A percentile compares a stretch with the other conserved stretches of the same genome.
Conservation (phyloP, 495 filamentous ascomycete species). For the Chaetomium tenue region DNA sequence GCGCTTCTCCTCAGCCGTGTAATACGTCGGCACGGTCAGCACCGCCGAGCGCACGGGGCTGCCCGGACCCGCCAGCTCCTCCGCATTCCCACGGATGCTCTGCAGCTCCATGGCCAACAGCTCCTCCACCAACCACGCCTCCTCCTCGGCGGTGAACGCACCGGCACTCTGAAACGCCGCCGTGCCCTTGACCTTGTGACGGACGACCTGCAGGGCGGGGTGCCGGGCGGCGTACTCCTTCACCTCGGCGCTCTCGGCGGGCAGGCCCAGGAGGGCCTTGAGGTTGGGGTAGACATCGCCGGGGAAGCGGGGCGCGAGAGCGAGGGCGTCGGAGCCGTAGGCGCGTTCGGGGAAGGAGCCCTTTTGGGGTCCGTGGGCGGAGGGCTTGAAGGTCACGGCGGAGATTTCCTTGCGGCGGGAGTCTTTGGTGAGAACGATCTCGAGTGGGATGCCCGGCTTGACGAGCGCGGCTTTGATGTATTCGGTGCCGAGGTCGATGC, state of each 20-base stretch:
- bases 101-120: slow-evolving; percentile 94
- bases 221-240: slow-evolving; percentile 66
- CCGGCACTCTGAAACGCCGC: slow-evolving; percentile 70
- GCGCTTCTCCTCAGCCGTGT: slow-evolving; percentile 81
- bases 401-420: slow-evolving; percentile 93
- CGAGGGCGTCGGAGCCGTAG: slow-evolving; percentile 89
- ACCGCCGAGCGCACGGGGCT: slow-evolving; percentile 74
- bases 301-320: slow-evolving; percentile 81
- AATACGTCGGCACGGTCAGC: slow-evolving; percentile 90
- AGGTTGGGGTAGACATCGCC: slow-evolving; percentile 92
- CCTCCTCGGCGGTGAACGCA: slow-evolving; percentile 62
- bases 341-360: slow-evolving; percentile 73
- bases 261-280: slow-evolving; percentile 77
- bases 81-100: slow-evolving; percentile 82
- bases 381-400: slow-evolving; percentile 90
- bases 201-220: slow-evolving; percentile 62
- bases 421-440: slow-evolving; percentile 98
- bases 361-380: slow-evolving; percentile 54
- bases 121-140: slow-evolving; percentile 85
- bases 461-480: slow-evolving; percentile 96
- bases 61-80: slow-evolving; percentile 76
- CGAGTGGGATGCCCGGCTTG: slow-evolving; percentile 96
- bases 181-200: slow-evolving; percentile 61
- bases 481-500: slow-evolving; percentile 92
- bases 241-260: slow-evolving; percentile 59